Evolutionary conservation across 2,329 filamentous ascomycete species (phyloP), one percentile per base, ranked within the genome.

Genomic region (Nannizzia gypsea): DNA sequence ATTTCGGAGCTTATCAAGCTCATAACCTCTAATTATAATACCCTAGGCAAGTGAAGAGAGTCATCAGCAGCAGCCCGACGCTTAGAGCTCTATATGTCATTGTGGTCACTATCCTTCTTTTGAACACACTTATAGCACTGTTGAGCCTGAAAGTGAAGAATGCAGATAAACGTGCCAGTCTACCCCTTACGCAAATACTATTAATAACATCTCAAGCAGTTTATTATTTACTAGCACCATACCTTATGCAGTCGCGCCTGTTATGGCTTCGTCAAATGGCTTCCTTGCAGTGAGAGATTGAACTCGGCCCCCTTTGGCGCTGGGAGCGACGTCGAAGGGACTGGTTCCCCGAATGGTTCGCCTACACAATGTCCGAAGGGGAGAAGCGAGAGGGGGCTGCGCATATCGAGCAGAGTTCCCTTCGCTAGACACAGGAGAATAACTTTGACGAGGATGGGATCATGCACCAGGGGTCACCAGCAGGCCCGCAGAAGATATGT

Each of bases 231-330:
- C 48, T 54, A 22, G 22, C 20, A 26, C 48, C 48, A 2, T 20
- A 31, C 4, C n/a, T 54, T 54, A 22, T 54, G 15, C 6, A 54
- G 48, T 22, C 48, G 11, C 48, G 48, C 48, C 28, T 54, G 20
- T 54, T 54, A 54, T 54, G 48, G 48, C 48, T 54, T 54, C 48
- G 48, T 54, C 48, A 54, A 22, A 54, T 54, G 48, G 48, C 48
- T 22, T n/a, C 48, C n/a, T 22, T 54, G 13, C 48, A 54, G 22
- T 54, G 48, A 8, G 48, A 54, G 48, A 54, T 54, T 54, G 48
- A 54, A 17, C 22, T 54, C 15, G 48, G 48, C 20, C 48, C 22
- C 8, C 48, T 54, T 22, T n/a, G 48, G 48, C 48, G 17, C 22
- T 11, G 1, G 48, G 48, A 54, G 48, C 15, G 48, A n/a, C n/a